Base-by-base conservation (phyloP, 1,284 basidiomycete genomes). In the Entoloma clypeatum region DNA sequence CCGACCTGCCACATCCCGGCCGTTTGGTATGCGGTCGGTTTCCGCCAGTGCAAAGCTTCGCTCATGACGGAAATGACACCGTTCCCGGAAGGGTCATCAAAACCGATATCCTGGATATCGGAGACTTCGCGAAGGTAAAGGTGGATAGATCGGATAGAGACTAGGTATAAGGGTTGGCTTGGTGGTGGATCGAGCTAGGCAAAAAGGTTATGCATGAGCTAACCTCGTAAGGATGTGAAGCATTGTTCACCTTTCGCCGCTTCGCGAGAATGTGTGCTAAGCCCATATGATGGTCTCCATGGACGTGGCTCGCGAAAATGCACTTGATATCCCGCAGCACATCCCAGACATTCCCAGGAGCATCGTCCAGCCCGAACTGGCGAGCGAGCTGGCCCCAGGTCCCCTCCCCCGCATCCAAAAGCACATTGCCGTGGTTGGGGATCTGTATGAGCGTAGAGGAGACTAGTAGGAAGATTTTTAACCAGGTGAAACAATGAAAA, bases 201-300 rank as follows among this genome's bases (percentile, higher is more conserved):
- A 19, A 25, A 50, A 41, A 36, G 36, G 29, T 52, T 18, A 45
- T 36, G 40, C 24, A 22, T 22, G 19, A n/a, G 11, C 19, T 26
- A 29, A 18, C 17, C 19, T 28, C 11, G 26, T n/a, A 6, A 7
- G 8, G 16, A 11, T 5, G 5, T 14, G 17, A 10, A 7, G 6
- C 9, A 27, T 11, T 5, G 63, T 77, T 47, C 44, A 93, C 91
- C 64, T 72, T 68, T 36, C 74, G 72, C 41, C 95, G 75, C 65
- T 86, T 81, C 0, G 77, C 68, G 8, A 98, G 71, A 10, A 98
- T 63, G 37, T 81, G 77, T 0, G 80, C 72, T 19, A 95, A 60
- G 1, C 95, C 95, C 35, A 87, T 76, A 58, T 97, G 94, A 60
- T 98, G 94, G 59, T 98, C 95, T 0, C 78, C 94, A 57, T 97